Conservation (phyloP, 495 filamentous ascomycete genomes). For the Talaromyces adpressus region DNA sequence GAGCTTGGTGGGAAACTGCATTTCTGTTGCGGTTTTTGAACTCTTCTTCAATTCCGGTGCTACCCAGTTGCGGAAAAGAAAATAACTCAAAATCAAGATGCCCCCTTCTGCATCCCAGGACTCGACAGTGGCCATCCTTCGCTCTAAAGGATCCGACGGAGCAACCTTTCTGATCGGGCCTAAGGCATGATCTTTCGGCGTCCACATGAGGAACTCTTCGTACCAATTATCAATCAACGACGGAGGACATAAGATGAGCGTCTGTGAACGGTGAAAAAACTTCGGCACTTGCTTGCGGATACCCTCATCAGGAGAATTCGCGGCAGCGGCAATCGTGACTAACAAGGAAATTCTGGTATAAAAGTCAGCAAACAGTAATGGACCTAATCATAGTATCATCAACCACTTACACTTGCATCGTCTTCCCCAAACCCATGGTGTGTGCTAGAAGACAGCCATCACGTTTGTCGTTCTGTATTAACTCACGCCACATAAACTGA, state of each 20-base stretch:
- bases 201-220: constrained; percentile 70
- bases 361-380: constrained; percentile 7
- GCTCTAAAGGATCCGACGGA: constrained; percentile 11
- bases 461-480: constrained; percentile 49
- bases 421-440: constrained; percentile 92
- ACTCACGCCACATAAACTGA: constrained; percentile 83
- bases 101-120: constrained; percentile 63
- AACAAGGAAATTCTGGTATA: constrained; percentile 62
- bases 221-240: constrained; percentile 74
- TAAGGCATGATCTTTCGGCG: constrained; percentile 37
- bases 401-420: constrained; percentile 66
- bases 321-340: constrained; percentile 61
- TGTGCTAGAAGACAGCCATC: constrained; percentile 84
- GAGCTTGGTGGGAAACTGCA: constrained; percentile 28
- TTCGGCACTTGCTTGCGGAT: constrained; percentile 61
- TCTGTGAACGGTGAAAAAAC: constrained; percentile 51
- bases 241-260: constrained; percentile 70
- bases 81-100: constrained; percentile 66
- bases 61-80: constrained; percentile 51
- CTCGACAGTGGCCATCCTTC: constrained; percentile 38
- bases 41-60: constrained; percentile 22
- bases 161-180: constrained; percentile 47
- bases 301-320: constrained; percentile 45
- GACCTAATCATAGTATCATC: not conserved
- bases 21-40: constrained; percentile 17